phyloP scores from a whole-genome alignment of 2,329 filamentous ascomycete genomes.

The Dactylonectria estremocensis region DNA sequence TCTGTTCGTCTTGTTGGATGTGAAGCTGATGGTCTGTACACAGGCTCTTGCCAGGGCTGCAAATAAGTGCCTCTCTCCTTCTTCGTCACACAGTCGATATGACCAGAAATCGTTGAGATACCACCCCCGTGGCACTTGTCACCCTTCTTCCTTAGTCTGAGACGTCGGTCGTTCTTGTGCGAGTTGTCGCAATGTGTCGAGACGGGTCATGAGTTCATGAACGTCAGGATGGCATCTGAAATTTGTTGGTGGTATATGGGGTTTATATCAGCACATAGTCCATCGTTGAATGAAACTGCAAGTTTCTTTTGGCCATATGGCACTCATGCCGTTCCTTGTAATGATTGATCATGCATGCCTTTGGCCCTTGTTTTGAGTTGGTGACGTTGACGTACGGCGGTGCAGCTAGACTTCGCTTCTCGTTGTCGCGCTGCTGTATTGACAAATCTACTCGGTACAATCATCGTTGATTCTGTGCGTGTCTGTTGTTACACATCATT shows the following conservation, averaged over 20 bases:
- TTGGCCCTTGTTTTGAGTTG: no score
- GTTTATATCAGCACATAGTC: constrained; percentile 38
- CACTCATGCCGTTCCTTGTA: no score
- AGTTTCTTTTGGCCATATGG: constrained; percentile 16
- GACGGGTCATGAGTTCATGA: constrained; percentile 30
- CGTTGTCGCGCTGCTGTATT: no score
- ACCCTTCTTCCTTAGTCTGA: constrained; percentile 33
- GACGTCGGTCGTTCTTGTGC: constrained; percentile 23
- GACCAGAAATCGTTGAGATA: constrained; percentile 36
- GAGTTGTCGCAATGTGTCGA: constrained; percentile 20
- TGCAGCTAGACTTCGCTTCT: no score
- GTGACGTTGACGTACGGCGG: no score
- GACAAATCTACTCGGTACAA: no score
- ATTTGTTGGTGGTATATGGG: constrained; percentile 35
- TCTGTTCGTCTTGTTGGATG: neutral
- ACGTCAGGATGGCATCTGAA: constrained; percentile 17
- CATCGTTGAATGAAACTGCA: constrained; percentile 38
- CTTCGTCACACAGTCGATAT: constrained; percentile 29
- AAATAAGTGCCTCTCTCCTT: constrained; percentile 40
- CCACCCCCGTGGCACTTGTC: constrained; percentile 31
- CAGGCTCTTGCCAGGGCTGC: constrained; percentile 53
- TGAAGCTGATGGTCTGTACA: constrained; percentile 29
- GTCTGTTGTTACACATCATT: no score
- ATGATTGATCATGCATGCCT: no score
- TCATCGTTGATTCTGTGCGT: no score